Percentiles rank a stretch among this genome's conserved stretches.
phyloP scores from a whole-genome alignment of 768 basidiomycete species.

The Tulasnella sp. region DNA sequence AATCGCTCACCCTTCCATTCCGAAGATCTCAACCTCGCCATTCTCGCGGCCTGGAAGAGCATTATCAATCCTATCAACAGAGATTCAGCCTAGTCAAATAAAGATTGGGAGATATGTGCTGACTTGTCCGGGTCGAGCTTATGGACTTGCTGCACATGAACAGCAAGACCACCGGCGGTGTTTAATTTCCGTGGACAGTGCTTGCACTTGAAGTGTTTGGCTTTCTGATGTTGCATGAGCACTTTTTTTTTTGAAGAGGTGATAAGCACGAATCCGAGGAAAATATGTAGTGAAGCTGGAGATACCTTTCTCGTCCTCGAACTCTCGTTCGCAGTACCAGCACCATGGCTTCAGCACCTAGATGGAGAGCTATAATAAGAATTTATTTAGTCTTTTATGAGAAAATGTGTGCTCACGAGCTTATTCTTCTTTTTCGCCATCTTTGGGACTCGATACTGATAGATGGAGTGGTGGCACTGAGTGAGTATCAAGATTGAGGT shows the following conservation, averaged over 20 bases:
- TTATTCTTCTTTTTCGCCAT: constrained; percentile 13
- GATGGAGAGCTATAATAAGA: not conserved
- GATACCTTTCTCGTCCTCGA: constrained; percentile 96
- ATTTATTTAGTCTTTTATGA: not conserved
- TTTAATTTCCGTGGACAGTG: constrained; percentile 93
- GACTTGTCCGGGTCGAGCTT: constrained; percentile 95
- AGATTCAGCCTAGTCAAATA: not conserved
- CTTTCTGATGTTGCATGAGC: constrained; percentile 98
- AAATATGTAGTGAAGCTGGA: too few species aligned
- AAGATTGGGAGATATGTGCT: constrained; percentile 24
- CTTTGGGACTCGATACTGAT: not conserved
- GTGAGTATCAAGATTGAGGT: too few species aligned
- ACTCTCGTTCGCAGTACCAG: constrained; percentile 99
- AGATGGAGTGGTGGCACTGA: too few species aligned
- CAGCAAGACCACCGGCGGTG: constrained; percentile 93
- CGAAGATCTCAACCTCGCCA: constrained; percentile 97
- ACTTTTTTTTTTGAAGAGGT: too few species aligned
- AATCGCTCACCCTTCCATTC: constrained; percentile 69
- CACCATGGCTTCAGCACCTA: constrained; percentile 89
- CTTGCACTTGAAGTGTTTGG: constrained; percentile 97
- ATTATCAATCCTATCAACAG: constrained; percentile 72
- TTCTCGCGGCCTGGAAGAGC: constrained; percentile 93
- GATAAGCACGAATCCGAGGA: not conserved
- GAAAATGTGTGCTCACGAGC: not conserved
- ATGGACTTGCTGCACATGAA: constrained; percentile 97